Evolutionary conservation across 371 early-diverging fungal genomes (phyloP), one percentile per base, ranked within the genome.

Genomic region (Cokeromyces recurvatus): DNA sequence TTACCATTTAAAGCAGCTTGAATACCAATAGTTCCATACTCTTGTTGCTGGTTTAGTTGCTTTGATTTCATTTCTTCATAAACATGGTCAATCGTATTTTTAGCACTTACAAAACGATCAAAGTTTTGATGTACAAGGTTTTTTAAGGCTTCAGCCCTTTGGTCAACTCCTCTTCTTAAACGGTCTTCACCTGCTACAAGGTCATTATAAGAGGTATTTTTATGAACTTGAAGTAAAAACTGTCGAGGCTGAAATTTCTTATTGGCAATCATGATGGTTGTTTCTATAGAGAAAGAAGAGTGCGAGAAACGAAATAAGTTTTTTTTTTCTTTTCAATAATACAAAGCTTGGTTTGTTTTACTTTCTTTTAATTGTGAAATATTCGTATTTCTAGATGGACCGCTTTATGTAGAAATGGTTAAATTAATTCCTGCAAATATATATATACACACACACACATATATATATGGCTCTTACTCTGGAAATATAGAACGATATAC

Each of bases 41-140:
- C 88, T 27, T 84, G 81, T 11, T 79, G 68, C 32, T 85, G 80
- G 40, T 87, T 89, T 27, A 95, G 65, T 38, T 91, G 86, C 40
- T 89, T 81, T 20, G 77, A 70, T 50, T 86, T 84, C 91, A 95
- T 91, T 52, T 93, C 95, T 3, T 87, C 84, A 61, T 94, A 94
- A 14, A 95, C 84, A 34, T 89, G 84, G 53, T 97, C 98, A 37
- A 97, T 93, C 0, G 94, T 92, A 50, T 82, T 87, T 70, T 95
- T 95, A 15, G 98, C 97, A 39, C 81, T 86, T 10, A 97, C 95
- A 62, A 97, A 97, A 34, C 93, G 87, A 55, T 94, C 93, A 77
- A 97, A 97, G 55, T 96, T 90, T 50, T 85, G 85, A 64, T 94
- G 91, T 23, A 97, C 98, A 14, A 95, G 64, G 22, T 79, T 79